Base-by-base conservation (phyloP, 179 eudicot species). In the Heliamphora pulchella region DNA sequence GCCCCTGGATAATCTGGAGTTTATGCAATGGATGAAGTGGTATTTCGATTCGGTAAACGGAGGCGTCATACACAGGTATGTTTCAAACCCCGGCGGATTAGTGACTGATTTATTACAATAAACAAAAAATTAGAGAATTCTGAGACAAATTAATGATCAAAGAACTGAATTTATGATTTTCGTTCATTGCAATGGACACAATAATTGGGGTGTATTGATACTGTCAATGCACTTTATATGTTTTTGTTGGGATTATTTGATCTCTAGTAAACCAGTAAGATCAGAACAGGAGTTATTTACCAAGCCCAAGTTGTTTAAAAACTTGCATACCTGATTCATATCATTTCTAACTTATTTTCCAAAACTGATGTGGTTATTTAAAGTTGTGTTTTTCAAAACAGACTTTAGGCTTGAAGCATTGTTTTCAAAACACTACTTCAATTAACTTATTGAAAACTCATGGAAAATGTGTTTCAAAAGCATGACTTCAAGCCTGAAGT, bases 11-110 rank as follows among this genome's bases (percentile, higher is more conserved):
- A 90, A 91, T 77, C 84, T 91, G 83, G 96, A 91, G 72, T 90
- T 91, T 15, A 90, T 91, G 93, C 96, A 91, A 71, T 91, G 96
- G 96, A 86, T 91, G 96, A 91, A 91, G 88, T 86, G 87, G 50
- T 91, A 91, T 75, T 91, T 83, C 20, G 96, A 91, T 79, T 86
- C 89, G 17, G 91, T 84, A 50, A 90, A 84, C 74, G 90, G 96
- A 18, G 91, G 91, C 15, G 74, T 65, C 48, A 80, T 84, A 17
- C 81, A 83, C 81, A 84, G 85, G 97, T 90, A 79, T 9, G 7
- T 39, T 78, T 78, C 61, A 50, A 47, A 7, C 69, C 44, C 47
- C 1, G 13, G 41, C 8, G 14, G 2, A 41, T 75, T 4, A 9
- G 59, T 5, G 9, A 11, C 3, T 65, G 59, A 41, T 67, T 46